These are phyloP conservation scores for Saprolegnia diclina DNA, from an alignment of 352 stramenopile species.

Conservation along the genomic window DNA sequence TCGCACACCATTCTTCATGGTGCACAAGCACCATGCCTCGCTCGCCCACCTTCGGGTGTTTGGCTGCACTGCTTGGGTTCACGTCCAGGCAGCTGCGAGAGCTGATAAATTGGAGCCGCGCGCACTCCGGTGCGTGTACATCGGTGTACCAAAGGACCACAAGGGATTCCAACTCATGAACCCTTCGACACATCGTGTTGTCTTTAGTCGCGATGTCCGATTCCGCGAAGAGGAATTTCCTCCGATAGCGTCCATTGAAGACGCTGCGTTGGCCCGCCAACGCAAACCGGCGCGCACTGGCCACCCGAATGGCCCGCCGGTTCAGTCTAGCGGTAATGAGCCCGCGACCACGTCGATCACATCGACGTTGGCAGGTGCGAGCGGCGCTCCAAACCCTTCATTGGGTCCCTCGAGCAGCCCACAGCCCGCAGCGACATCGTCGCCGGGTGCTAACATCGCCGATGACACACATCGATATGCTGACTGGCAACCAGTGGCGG, in stretches of 20 bases:
- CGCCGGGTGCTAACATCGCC: too few species aligned
- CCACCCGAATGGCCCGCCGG: background rate
- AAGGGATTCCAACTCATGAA: background rate
- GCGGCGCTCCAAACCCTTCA: too few species aligned
- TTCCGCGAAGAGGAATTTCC: background rate
- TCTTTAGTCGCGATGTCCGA: background rate
- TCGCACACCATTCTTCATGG: background rate
- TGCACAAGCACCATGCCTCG: background rate
- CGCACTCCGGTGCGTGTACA: background rate
- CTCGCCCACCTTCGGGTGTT: background rate
- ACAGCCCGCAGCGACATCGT: too few species aligned
- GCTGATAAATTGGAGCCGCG: background rate
- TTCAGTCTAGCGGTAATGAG: too few species aligned
- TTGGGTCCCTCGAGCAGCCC: too few species aligned
- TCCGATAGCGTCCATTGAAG: background rate
- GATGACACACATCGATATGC: too few species aligned
- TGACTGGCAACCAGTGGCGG: too few species aligned
- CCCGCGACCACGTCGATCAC: too few species aligned
- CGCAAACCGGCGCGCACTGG: background rate
- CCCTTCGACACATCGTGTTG: background rate
- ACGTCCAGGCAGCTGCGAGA: background rate
- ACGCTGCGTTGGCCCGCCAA: background rate
- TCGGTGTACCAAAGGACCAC: background rate
- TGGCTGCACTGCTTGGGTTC: background rate
- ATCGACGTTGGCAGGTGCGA: too few species aligned